Percentiles rank a stretch among this genome's conserved stretches.
phyloP scores from a whole-genome alignment of 768 basidiomycete species.

The Mycena albidolilacea region DNA sequence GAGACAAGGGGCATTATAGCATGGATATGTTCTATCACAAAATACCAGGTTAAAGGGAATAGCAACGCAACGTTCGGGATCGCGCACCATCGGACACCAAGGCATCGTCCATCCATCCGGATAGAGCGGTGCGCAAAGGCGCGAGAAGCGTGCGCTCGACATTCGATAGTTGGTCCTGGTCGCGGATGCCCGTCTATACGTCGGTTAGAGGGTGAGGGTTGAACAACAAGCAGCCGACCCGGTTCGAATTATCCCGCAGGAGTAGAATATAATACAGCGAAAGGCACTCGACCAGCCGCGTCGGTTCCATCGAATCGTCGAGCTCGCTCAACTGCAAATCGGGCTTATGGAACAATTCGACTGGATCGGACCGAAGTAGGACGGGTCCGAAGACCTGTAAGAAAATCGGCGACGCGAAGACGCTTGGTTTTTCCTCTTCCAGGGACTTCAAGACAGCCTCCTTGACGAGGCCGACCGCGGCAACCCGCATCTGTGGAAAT shows the following conservation, averaged over 20 bases:
- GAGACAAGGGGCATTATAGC: slow-evolving; percentile 59
- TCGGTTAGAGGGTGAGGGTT: no score
- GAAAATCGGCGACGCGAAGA: slow-evolving; percentile 71
- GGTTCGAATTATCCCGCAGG: slow-evolving; percentile 69
- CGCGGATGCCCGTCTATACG: slow-evolving; percentile 67
- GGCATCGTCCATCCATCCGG: slow-evolving; percentile 49
- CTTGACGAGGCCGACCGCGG: slow-evolving; percentile 78
- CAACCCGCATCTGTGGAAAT: slow-evolving; percentile 78
- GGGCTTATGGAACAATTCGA: slow-evolving; percentile 60
- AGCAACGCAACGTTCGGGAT: slow-evolving; percentile 13
- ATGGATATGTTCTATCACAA: slow-evolving; percentile 47
- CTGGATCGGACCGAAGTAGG: slow-evolving; percentile 70
- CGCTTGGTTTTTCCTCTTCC: slow-evolving; percentile 46
- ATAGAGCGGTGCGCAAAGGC: slow-evolving; percentile 59
- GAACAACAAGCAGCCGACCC: slow-evolving; percentile 52
- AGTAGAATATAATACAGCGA: slow-evolving; percentile 79
- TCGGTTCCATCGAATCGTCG: slow-evolving; percentile 69
- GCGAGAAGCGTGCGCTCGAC: slow-evolving; percentile 61
- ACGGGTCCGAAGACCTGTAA: slow-evolving; percentile 72
- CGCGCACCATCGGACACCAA: slow-evolving; percentile 45
- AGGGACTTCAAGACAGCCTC: slow-evolving; percentile 73
- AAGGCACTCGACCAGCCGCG: slow-evolving; percentile 75
- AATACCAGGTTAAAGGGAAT: neutral
- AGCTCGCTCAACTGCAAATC: slow-evolving; percentile 60
- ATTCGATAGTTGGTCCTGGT: slow-evolving; percentile 57